Conservation (phyloP, 1,284 basidiomycete genomes). For the Apiotrichum sp. region DNA sequence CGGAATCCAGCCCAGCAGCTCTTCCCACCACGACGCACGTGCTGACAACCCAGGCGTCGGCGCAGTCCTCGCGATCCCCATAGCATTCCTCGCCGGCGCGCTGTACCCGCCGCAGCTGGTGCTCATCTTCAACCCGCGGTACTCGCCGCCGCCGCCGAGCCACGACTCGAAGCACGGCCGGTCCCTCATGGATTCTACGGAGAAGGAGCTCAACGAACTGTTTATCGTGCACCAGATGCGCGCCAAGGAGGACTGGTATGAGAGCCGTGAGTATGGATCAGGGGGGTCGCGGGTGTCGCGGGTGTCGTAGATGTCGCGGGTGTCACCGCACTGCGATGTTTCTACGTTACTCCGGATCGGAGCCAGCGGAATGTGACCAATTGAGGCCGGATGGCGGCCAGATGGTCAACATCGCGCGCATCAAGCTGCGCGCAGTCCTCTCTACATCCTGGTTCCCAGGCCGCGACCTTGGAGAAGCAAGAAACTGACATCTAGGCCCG, state of each 20-base stretch:
- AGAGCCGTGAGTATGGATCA: constrained; percentile 38
- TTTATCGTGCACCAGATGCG: constrained; percentile 56
- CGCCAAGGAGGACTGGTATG: constrained; percentile 41
- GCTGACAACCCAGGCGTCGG: constrained; percentile 6
- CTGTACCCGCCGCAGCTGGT: constrained; percentile 60
- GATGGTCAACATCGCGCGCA: too few species aligned
- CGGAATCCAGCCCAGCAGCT: too few species aligned
- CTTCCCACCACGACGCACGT: too few species aligned
- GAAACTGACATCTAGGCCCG: constrained; percentile 56
- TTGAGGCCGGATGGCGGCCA: too few species aligned
- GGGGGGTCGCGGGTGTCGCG: constrained; percentile 20
- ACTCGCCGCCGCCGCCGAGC: constrained; percentile 62
- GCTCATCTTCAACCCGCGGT: constrained; percentile 62
- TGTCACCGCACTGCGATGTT: too few species aligned
- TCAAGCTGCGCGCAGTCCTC: too few species aligned
- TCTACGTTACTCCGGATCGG: too few species aligned
- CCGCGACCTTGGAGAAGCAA: constrained; percentile 10
- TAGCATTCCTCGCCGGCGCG: constrained; percentile 51
- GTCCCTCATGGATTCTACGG: constrained; percentile 58
- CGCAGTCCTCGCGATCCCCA: constrained; percentile 34
- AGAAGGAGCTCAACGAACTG: constrained; percentile 62
- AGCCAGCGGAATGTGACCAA: too few species aligned
- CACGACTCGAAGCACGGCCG: constrained; percentile 59
- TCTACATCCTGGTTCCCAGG: constrained; percentile 19
- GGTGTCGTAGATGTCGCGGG: too few species aligned